Evolutionary conservation across 148 eudicot species (phyloP), one percentile per base, ranked within the genome.

Genomic region (Rhododendron mucronatum): DNA sequence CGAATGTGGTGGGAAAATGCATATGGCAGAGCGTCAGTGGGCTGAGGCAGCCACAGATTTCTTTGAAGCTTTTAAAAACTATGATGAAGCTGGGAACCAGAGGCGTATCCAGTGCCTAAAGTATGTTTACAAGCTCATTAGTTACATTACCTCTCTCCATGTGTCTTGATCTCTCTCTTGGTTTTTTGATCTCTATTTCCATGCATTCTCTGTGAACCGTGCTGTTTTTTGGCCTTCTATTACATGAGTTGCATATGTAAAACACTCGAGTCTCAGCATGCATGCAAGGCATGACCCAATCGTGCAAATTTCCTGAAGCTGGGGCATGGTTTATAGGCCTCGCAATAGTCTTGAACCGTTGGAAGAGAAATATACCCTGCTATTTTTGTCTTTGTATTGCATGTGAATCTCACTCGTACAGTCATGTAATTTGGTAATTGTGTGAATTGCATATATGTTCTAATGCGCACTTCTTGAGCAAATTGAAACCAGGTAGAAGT

Each of bases 1-100:
- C 78, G 99, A 97, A 88, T 97, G 98, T 91, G 99, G 99, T 84
- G 99, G 99, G 26, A 97, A 97, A 91, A 97, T 97, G 99, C 95
- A 97, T 87, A 97, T 95, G 99, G 95, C 98, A 76, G 99, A 97
- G 90, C 98, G 99, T 30, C 98, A 92, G 67, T 97, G 99, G 99
- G 94, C 93, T 41, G 98, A 95, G 82, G 98, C 99, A 80, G 98
- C 98, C 48, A 97, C 99, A 65, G 99, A 95, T 83, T 97, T 97
- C 86, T 97, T 97, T 88, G 99, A 97, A 91, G 99, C 99, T 86
- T 97, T 97, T 82, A 97, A 97, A 91, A 97, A 95, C 90, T 97
- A 97, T 88, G 99, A 97, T 89, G 99, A 97, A 91, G 99, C 99
- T 87, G 99, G 99, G 78, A 95, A 95, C 80, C 94, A 91, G 67